Evolutionary conservation across 2,329 filamentous ascomycete species (phyloP), one percentile per base, ranked within the genome.

Genomic region (Venturia oleaginea): DNA sequence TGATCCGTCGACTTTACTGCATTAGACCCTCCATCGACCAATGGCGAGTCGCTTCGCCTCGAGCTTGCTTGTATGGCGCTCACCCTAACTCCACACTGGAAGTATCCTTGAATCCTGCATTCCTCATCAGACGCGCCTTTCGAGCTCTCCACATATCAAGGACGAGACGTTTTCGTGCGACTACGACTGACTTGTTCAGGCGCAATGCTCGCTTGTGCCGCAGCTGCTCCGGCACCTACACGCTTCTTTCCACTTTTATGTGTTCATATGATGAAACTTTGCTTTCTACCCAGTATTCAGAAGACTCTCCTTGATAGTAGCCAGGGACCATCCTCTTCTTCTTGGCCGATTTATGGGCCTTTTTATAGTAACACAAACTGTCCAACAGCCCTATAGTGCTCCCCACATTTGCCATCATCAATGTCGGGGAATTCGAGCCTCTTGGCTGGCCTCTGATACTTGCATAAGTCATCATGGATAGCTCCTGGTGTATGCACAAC

Each of bases 51-150:
- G 27, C 11, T 3, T 55, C 27, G 15, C 11, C 48, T 55, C 48
- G 24, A 32, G 27, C 2, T 32, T 13, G 22, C 46, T 51, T 27
- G 11, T 27, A 51, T 34, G 51, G 51, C 51, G 51, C 27, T 2
- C 30, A 15, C 2, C 4, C 30, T 34, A 32, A 57, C 51, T 30
- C 51, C 51, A 34, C 51, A 57, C 2, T n/a, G 51, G 51, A 32
- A 57, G 51, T 34, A 57, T 32, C 51, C 51, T 57, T 57, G 51
- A n/a, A 19, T n/a, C 30, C 51, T 6, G 51, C 51, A 57, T 57
- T 57, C 51, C 51, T 57, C 51, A 57, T 15, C 51, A 57, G 30
- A n/a, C 5, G 19, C 24, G 48, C 46, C 46, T 51, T 46, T 37
- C 34, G n/a, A 46, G n/a, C 15, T 15, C 19, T 46, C 4, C 42